Base-by-base conservation (phyloP, 2,329 filamentous ascomycete species). In the Hypoxylon sp. region DNA sequence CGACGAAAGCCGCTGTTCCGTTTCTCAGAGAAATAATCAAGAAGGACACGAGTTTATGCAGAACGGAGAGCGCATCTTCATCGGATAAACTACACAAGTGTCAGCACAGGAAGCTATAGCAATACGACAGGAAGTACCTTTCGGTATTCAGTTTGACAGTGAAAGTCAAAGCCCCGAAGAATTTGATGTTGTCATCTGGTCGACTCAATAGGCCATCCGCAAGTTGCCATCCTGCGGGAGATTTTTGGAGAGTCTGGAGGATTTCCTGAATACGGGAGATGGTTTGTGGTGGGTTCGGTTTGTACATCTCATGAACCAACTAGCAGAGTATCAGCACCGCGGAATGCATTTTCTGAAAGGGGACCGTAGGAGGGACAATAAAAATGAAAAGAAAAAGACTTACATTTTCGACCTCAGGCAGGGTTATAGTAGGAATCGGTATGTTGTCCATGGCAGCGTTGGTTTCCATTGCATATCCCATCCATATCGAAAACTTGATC, bases 91-190 rank as follows among this genome's bases (percentile, higher is more conserved):
- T 82, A 58, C 80, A 76, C 70, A 81, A 85, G 26, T 22, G 4
- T 52, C 12, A 56, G 53, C 5, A 32, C 57, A 28, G 33, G 36
- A 38, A 12, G 3, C 22, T 32, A 16, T 18, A 26, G 11, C 32
- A 51, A 11, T n/a, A 28, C 16, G 12, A 44, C 44, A n/a, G 24
- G 18, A 63, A 11, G 68, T 80, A 91, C 91, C 89, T 93, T 75
- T 96, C 93, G n/a, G 90, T 91, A 76, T 98, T 97, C 62, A 98
- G 87, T 80, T 98, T 99, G 72, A 98, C 89, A 52, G 93, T 96
- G 70, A 97, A 91, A 0, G 95, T 98, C 63, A 97, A 84, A 28
- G 94, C 95, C 12, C 93, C 96, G 76, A 97, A 97, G 79, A 98
- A 98, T 69, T 91, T 91, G 70, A 96, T 88, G 72, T 94, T 90